Base-by-base conservation (phyloP, 352 stramenopile genomes). In the Thalassiosira gravida region DNA sequence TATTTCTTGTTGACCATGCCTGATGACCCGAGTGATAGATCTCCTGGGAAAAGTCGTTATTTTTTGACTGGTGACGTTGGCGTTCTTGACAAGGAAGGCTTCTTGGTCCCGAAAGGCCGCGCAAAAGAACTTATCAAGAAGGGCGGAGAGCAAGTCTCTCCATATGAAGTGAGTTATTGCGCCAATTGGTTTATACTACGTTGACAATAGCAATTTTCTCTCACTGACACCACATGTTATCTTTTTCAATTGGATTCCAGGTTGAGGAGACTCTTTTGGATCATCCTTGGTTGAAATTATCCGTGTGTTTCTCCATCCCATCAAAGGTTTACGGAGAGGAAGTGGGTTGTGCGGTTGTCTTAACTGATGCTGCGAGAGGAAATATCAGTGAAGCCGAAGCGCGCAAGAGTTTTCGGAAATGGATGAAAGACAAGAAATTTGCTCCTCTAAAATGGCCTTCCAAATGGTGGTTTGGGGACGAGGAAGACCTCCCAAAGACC, bases 81-180 rank as follows among this genome's bases (percentile, higher is more conserved):
- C 27, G 30, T 53, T 9, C 22, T 72, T 14, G 63, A 72, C 22
- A 50, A 35, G 11, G 63, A 72, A 14, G 63, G 63, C 6, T 72
- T 55, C 27, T 46, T 72, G 13, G 32, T 6, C 32, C 32, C 63
- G 18, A 72, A 61, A 30, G 63, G 63, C 13, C 63, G 63, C 50
- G 35, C 30, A 14, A 72, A 72, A 30, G 63, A 72, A 25, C 63
- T 72, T 8, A 72, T 72, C 25, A 72, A 72, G 27, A 61, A 63
- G 49, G 63, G 63, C 14, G 63, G 82, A 13, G 82, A 89, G 52
- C 78, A 83, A 35, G 66, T 89, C 3, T 83, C 73, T 29, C 74
- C 73, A 24, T 49, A 79, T 22, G 74, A 85, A 14, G 55, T 89
- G 13, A 42, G 35, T 42, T n/a, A n/a, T n/a, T n/a, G n/a, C n/a